phyloP scores from a whole-genome alignment of 257 asterid genomes.

The Orobanche coerulescens region DNA sequence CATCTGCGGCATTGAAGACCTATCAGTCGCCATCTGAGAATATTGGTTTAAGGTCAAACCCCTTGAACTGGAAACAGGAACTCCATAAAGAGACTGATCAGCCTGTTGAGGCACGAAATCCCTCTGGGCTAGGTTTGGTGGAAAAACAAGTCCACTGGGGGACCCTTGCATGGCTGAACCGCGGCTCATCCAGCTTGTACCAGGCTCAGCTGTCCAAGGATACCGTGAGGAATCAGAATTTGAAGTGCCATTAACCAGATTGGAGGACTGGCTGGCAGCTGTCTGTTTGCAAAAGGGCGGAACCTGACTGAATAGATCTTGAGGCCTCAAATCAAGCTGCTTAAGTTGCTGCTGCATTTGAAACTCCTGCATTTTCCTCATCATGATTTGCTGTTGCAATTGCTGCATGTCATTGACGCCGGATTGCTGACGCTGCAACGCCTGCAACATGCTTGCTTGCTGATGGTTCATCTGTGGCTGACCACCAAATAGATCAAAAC shows the following conservation, averaged over 20 bases:
- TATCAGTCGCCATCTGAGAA: slow-evolving; percentile 44
- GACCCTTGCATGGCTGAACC: slow-evolving; percentile 52
- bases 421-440: slow-evolving; percentile 64
- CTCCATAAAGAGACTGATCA: slow-evolving; percentile 84
- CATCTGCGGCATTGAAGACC: slow-evolving; percentile 45
- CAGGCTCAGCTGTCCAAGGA: slow-evolving; percentile 46
- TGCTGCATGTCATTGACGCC: slow-evolving; percentile 62
- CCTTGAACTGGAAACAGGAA: slow-evolving; percentile 77
- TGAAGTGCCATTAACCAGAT: slow-evolving; percentile 37
- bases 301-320: slow-evolving; percentile 37
- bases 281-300: slow-evolving; percentile 40
- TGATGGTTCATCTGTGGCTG: slow-evolving; percentile 75
- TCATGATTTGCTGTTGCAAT: slow-evolving; percentile 62
- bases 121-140: slow-evolving; percentile 45
- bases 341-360: slow-evolving; percentile 65
- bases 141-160: slow-evolving; percentile 44
- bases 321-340: slow-evolving; percentile 55
- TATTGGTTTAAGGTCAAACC: slow-evolving; percentile 43
- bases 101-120: slow-evolving; percentile 57
- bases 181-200: slow-evolving; percentile 54
- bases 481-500: slow-evolving; percentile 89
- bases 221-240: slow-evolving; percentile 40
- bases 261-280: slow-evolving; percentile 55
- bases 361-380: slow-evolving; percentile 73
- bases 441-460: slow-evolving; percentile 56